Conservation (phyloP, 441 rosid genomes). For the Melastoma candidum region DNA sequence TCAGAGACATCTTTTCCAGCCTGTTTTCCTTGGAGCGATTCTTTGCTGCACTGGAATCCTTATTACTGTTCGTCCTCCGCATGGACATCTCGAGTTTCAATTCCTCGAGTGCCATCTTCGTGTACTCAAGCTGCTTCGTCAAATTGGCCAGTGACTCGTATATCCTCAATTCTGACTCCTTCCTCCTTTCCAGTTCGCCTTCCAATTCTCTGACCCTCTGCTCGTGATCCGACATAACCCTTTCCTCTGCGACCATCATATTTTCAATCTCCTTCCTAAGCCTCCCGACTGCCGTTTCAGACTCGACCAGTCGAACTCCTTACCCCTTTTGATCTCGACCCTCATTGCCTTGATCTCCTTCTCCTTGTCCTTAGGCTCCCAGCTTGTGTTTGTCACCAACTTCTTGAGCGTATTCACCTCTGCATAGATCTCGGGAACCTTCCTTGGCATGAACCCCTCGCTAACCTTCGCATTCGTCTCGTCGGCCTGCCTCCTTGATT, state of each 20-base stretch:
- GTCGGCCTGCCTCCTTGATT: slow-evolving; percentile 24
- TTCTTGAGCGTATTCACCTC: slow-evolving; percentile 36
- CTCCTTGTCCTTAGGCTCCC: slow-evolving; percentile 36
- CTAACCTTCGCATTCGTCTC: slow-evolving; percentile 23
- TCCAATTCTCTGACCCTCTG: slow-evolving; percentile 30
- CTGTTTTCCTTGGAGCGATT: slow-evolving; percentile 14
- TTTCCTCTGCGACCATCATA: slow-evolving; percentile 13
- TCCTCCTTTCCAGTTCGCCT: slow-evolving; percentile 22
- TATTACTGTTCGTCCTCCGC: slow-evolving; percentile 8
- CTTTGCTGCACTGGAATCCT: slow-evolving; percentile 16
- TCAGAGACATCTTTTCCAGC: slow-evolving; percentile 20
- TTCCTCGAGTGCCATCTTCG: slow-evolving; percentile 34
- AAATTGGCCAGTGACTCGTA: slow-evolving; percentile 25
- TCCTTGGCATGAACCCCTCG: slow-evolving; percentile 24
- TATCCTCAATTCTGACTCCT: slow-evolving; percentile 21
- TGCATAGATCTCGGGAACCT: slow-evolving; percentile 39
- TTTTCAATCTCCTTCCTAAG: slow-evolving; percentile 14
- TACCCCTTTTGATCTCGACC: slow-evolving; percentile 20
- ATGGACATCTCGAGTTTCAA: slow-evolving; percentile 28
- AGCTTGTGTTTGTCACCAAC: slow-evolving; percentile 23
- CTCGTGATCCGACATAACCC: slow-evolving; percentile 19
- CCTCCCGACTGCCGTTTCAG: slow-evolving; percentile 19
- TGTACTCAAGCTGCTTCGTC: slow-evolving; percentile 32
- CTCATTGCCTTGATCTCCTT: slow-evolving; percentile 25
- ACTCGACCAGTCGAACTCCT: slow-evolving; percentile 22